These are phyloP conservation scores for Candida parachauliodes DNA, from an alignment of 805 yeast genomes.

Conservation along the genomic window DNA sequence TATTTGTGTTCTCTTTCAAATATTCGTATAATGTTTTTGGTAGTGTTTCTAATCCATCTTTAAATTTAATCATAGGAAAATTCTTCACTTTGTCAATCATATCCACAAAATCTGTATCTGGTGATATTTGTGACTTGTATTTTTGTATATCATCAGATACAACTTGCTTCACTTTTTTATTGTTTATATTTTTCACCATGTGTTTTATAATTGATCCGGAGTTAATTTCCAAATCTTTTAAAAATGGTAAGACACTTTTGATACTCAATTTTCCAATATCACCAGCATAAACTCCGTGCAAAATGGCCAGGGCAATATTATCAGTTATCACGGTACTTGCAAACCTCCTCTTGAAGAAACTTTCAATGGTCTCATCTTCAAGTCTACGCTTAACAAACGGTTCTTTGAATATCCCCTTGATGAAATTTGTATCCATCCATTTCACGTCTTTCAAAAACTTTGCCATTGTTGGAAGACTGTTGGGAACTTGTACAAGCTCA, in stretches of 20 bases:
- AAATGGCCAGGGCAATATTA: slow-evolving; percentile 72
- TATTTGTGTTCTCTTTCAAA: slow-evolving; percentile 37
- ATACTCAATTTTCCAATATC: slow-evolving; percentile 68
- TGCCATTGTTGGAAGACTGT: slow-evolving; percentile 26
- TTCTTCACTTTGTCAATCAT: slow-evolving; percentile 39
- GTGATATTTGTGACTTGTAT: slow-evolving; percentile 8
- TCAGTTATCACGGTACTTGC: slow-evolving; percentile 47
- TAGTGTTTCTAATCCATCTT: slow-evolving; percentile 53
- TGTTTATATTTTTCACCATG: slow-evolving; percentile 13
- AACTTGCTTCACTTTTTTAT: neutral
- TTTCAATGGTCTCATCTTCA: slow-evolving; percentile 68
- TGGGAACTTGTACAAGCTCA: slow-evolving; percentile 54
- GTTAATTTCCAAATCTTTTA: slow-evolving; percentile 55
- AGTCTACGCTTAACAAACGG: slow-evolving; percentile 35
- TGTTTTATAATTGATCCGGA: slow-evolving; percentile 58
- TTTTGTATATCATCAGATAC: slow-evolving; percentile 6
- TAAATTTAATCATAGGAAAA: slow-evolving; percentile 60
- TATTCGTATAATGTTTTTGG: slow-evolving; percentile 42
- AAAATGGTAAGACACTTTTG: slow-evolving; percentile 50
- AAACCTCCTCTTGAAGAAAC: slow-evolving; percentile 66
- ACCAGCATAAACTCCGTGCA: slow-evolving; percentile 85
- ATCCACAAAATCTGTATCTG: slow-evolving; percentile 29
- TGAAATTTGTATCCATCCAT: slow-evolving; percentile 19
- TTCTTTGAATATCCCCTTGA: slow-evolving; percentile 46
- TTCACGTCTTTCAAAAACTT: slow-evolving; percentile 24